Percentiles rank a stretch among this genome's conserved stretches.
phyloP scores from a whole-genome alignment of 805 yeast genomes.

The Suhomyces sp. region DNA sequence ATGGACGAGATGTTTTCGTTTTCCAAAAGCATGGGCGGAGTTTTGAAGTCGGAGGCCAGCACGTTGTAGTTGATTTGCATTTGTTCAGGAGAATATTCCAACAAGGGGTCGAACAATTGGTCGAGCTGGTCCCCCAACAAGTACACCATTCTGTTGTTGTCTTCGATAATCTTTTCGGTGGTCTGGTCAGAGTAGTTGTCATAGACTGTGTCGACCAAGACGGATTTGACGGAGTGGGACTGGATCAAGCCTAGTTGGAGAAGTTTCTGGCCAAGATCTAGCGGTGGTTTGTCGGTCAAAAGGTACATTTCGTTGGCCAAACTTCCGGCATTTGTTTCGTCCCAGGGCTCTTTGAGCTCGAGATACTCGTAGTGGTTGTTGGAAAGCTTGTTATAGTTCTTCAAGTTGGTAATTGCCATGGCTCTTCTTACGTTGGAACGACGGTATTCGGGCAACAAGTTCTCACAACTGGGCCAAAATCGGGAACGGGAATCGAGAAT shows the following conservation, averaged over 20 bases:
- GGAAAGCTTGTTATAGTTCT: slow-evolving; percentile 61
- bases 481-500: slow-evolving; percentile 59
- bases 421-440: slow-evolving; percentile 65
- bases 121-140: slow-evolving; percentile 83
- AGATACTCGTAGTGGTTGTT: slow-evolving; percentile 15
- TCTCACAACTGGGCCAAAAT: slow-evolving; percentile 77
- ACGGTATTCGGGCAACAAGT: slow-evolving; percentile 48
- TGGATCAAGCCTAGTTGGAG: slow-evolving; percentile 58
- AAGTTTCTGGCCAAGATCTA: slow-evolving; percentile 54
- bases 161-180: slow-evolving; percentile 46
- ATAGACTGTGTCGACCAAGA: slow-evolving; percentile 73
- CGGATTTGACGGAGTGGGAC: slow-evolving; percentile 46
- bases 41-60: slow-evolving; percentile 36
- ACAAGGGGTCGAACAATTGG: slow-evolving; percentile 81
- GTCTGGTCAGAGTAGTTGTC: slow-evolving; percentile 38
- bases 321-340: slow-evolving; percentile 82
- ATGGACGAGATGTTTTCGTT: slow-evolving; percentile 41
- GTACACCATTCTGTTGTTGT: slow-evolving; percentile 73
- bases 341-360: slow-evolving; percentile 46
- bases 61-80: slow-evolving; percentile 68
- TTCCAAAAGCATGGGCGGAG: slow-evolving; percentile 6
- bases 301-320: slow-evolving; percentile 65
- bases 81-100: slow-evolving; percentile 90
- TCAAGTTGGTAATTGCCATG: slow-evolving; percentile 69
- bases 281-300: slow-evolving; percentile 51